Evolutionary conservation across 176 grass and related monocot species (phyloP), one percentile per base, ranked within the genome.

Genomic region (Carex parvula): DNA sequence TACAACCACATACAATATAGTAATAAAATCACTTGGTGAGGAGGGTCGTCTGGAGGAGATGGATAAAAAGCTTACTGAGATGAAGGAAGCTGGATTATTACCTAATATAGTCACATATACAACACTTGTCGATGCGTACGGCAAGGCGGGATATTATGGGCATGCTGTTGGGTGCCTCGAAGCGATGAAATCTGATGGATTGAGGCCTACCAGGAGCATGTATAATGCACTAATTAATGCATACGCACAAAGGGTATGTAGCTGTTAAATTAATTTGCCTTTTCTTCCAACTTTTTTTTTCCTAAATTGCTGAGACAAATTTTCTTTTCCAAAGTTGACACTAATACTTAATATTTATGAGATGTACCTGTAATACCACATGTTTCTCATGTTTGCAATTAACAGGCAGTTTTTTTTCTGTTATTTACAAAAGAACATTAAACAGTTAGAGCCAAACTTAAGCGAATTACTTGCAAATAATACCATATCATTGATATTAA

Each of bases 191-290:
- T 85, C 64, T n/a, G 89, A 90, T 9, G 89, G 92, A 44, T 41
- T 98, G 44, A 95, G 85, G 59, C 92, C 95, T 18, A 93, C 91
- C 1, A 78, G 86, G 48, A 94, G 90, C 78, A 98, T 98, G 89
- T 98, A 98, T 71, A 91, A 95, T 90, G 95, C 95, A 53, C 84
- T 98, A 64, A 91, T 98, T 70, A 98, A 98, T 90, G 92, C 92
- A 48, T 98, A 98, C 15, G 92, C 95, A 53, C 92, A 93, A 86
- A 95, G 92, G 88, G 92, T 98, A 88, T 66, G 84, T 46, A 22
- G 39, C 2, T 64, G 41, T 72, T 72, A 50, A 72, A 5, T 9
- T 46, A 73, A 5, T 48, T 5, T 46, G 10, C 20, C 8, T 76
- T 76, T 54, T 53, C 8, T 53, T 44, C 70, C 44, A 52, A 73